Evolutionary conservation across 2,329 filamentous ascomycete species (phyloP).

Genomic region (Penicillium sp.): DNA sequence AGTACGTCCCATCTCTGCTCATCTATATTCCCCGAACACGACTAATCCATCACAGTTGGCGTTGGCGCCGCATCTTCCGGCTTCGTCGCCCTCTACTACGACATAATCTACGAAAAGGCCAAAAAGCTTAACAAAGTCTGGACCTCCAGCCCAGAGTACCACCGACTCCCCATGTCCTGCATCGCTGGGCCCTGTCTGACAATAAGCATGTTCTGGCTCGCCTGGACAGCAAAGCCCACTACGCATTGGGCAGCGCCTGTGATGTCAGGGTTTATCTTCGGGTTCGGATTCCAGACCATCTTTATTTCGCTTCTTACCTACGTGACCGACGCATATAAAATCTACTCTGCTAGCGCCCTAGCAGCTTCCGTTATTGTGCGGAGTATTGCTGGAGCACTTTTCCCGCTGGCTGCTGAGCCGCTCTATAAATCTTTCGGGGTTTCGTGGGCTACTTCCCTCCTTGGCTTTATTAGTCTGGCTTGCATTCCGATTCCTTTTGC

Average conservation of each 20-base stretch:
- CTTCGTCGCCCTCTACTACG: conserved; percentile 65
- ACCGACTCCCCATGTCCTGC: conserved; percentile 69
- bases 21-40: neutral
- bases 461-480: conserved; percentile 41
- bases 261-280: conserved; percentile 62
- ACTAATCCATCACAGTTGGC: conserved; percentile 48
- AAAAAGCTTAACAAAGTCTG: conserved; percentile 54
- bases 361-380: conserved; percentile 53
- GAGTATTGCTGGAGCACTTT: conserved; percentile 54
- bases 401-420: conserved; percentile 52
- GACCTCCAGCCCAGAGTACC: conserved; percentile 58
- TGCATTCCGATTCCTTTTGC: conserved; percentile 45
- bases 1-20: conserved; percentile 34
- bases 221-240: conserved; percentile 54
- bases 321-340: conserved; percentile 66
- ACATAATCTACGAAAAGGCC: conserved; percentile 57
- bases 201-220: conserved; percentile 55
- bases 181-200: conserved; percentile 66
- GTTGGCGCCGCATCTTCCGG: conserved; percentile 61
- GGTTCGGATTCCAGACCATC: conserved; percentile 61
- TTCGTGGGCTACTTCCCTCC: conserved; percentile 43
- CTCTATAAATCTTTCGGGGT: conserved; percentile 43
- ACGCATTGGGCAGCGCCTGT: conserved; percentile 59
- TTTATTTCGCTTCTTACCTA: conserved; percentile 67
- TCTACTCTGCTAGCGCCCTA: conserved; percentile 60